A percentile compares a stretch with the other conserved stretches of the same genome.
Conservation (phyloP, 2,329 filamentous ascomycete genomes). For the Clonostachys sp. region DNA sequence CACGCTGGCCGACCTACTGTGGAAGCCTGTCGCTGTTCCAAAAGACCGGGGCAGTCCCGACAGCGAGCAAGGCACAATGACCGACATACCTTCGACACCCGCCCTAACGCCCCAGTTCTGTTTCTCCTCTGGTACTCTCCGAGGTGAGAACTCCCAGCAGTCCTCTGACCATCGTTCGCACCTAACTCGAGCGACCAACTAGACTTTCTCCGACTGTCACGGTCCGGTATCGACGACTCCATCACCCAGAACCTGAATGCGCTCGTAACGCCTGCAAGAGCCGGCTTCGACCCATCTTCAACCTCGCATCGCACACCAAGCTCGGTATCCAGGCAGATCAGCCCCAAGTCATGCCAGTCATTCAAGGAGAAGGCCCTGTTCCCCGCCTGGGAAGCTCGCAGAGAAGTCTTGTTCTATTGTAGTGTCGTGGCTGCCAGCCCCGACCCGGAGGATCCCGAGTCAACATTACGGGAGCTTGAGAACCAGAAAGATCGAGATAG, state of each 20-base stretch:
- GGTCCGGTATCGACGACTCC: conserved; percentile 82
- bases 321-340: conserved; percentile 48
- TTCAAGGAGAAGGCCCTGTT: conserved; percentile 82
- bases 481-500: conserved; percentile 65
- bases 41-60: conserved; percentile 3
- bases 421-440: conserved; percentile 80
- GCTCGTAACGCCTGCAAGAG: conserved; percentile 67
- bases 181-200: conserved; percentile 3
- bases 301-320: conserved; percentile 59
- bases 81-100: conserved; percentile 38
- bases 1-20: neutral
- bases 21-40: neutral
- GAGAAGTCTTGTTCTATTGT: conserved; percentile 85
- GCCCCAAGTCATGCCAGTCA: conserved; percentile 54
- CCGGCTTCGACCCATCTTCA: conserved; percentile 74
- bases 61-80: conserved; percentile 35
- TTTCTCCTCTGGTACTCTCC: conserved; percentile 64
- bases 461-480: conserved; percentile 64
- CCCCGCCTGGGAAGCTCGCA: conserved; percentile 79
- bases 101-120: conserved; percentile 70
- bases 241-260: conserved; percentile 93
- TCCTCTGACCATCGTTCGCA: neutral
- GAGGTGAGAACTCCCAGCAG: conserved; percentile 46
- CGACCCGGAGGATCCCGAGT: conserved; percentile 82
- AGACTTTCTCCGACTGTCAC: conserved; percentile 90